Evolutionary conservation across 495 filamentous ascomycete species (phyloP).

Genomic region (Talaromyces stipitatus): DNA sequence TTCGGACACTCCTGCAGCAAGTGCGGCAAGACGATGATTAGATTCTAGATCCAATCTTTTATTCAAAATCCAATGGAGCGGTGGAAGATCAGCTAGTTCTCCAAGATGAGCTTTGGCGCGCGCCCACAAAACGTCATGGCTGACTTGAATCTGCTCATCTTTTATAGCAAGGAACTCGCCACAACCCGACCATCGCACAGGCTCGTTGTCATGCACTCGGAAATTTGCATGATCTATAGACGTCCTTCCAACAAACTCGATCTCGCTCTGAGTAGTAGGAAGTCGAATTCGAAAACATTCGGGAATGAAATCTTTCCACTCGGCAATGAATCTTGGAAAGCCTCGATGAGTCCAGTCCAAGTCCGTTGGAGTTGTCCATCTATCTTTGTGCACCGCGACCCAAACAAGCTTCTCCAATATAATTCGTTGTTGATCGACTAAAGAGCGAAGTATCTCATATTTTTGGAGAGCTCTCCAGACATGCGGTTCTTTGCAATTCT

Average conservation of each 20-base stretch:
- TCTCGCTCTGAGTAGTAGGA: slow-evolving; percentile 15
- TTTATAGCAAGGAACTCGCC: slow-evolving; percentile 5
- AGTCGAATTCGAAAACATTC: slow-evolving; percentile 23
- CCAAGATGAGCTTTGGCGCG: background rate
- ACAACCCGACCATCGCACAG: slow-evolving; percentile 11
- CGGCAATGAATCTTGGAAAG: slow-evolving; percentile 36
- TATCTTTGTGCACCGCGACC: slow-evolving; percentile 9
- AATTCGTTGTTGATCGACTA: slow-evolving; percentile 23
- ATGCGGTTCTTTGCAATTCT: slow-evolving; percentile 24
- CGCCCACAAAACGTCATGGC: background rate
- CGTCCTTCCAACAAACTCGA: slow-evolving; percentile 12
- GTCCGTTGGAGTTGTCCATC: slow-evolving; percentile 16
- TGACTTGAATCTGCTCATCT: background rate
- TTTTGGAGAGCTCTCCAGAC: slow-evolving; percentile 29
- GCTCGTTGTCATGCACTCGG: slow-evolving; percentile 8
- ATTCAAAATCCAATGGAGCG: background rate
- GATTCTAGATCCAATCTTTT: too few relatives aligned
- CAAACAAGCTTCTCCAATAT: slow-evolving; percentile 15
- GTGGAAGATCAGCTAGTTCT: background rate
- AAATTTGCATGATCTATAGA: slow-evolving; percentile 2
- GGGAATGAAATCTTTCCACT: slow-evolving; percentile 44
- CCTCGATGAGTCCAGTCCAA: slow-evolving; percentile 20
- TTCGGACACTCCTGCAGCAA: background rate
- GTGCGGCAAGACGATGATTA: too few relatives aligned
- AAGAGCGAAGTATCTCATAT: slow-evolving; percentile 28